These are phyloP conservation scores for Phytophthora fragariae DNA, from an alignment of 352 stramenopile species.

Conservation along the genomic window DNA sequence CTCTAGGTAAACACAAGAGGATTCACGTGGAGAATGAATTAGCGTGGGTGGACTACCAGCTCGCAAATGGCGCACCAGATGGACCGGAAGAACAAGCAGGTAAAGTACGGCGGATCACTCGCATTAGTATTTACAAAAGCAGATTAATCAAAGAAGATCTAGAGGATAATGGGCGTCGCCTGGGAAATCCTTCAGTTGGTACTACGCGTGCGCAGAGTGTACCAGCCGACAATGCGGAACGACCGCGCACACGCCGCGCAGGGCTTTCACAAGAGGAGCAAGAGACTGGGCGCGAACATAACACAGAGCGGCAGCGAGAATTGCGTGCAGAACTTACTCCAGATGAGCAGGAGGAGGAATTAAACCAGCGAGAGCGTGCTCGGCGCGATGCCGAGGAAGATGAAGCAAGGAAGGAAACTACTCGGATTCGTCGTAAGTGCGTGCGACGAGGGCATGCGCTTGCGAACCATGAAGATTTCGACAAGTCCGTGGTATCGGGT, in stretches of 20 bases:
- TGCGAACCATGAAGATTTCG: background rate
- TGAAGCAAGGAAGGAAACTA: background rate
- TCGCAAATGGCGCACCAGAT: background rate
- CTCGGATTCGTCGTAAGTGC: background rate
- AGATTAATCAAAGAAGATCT: background rate
- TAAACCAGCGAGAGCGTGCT: no score
- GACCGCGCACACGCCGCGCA: background rate
- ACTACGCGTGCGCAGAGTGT: background rate
- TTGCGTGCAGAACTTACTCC: no score
- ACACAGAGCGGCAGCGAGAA: no score
- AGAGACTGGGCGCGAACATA: no score
- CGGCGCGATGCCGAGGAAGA: background rate
- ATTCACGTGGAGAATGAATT: background rate
- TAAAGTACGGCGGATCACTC: background rate
- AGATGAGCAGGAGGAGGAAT: background rate
- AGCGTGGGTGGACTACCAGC: background rate
- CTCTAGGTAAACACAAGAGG: background rate
- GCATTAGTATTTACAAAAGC: background rate
- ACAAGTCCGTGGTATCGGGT: background rate
- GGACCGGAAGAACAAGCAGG: background rate
- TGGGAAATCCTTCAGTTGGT: background rate
- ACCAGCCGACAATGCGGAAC: background rate
- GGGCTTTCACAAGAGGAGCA: background rate
- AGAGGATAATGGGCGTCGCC: background rate
- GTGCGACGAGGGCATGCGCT: background rate